Base-by-base conservation (phyloP, 441 rosid species). In the Pelargonium citronellum region DNA sequence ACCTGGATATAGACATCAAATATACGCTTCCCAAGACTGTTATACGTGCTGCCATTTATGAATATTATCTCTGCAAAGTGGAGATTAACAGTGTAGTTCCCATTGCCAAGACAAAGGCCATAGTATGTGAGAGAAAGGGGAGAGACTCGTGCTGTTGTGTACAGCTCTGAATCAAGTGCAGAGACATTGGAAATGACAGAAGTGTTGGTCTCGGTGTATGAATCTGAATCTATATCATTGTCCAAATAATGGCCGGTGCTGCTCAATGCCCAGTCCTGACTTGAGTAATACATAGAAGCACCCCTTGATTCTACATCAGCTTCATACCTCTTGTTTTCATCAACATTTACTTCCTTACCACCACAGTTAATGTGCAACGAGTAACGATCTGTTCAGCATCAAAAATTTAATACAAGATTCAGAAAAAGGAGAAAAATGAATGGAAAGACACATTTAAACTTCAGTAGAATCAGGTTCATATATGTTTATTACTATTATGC, bases 171-270 rank as follows among this genome's bases (percentile, higher is more conserved):
- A 71, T 20, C 73, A 30, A 24, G 60, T 15, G 84, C 79, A 4
- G 91, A 85, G 57, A 74, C 73, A 53, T 82, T 81, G 34, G 86
- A 79, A 77, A 91, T 72, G 71, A 77, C 71, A 5, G 96, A 86
- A 70, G 84, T 83, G 73, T 89, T 93, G 27, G 71, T 78, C 67
- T 73, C 64, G 0, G 73, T 77, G 71, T 91, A 91, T 1, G 78
- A 73, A 74, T 93, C 97, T 47, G 86, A 75, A 70, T 87, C 91
- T 62, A 78, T 77, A 74, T 86, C 77, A 67, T 91, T 78, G 74
- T 91, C 96, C 97, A 88, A 82, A 84, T 91, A 93, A 85, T 87
- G 86, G 60, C 98, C 97, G 0, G 91, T 93, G 83, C 92, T 93
- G 84, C 98, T 93, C 51, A 85, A 80, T 74, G 90, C 97, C 97